phyloP scores from a whole-genome alignment of 1,284 basidiomycete species.

The Pseudomicrostroma phylloplanum region DNA sequence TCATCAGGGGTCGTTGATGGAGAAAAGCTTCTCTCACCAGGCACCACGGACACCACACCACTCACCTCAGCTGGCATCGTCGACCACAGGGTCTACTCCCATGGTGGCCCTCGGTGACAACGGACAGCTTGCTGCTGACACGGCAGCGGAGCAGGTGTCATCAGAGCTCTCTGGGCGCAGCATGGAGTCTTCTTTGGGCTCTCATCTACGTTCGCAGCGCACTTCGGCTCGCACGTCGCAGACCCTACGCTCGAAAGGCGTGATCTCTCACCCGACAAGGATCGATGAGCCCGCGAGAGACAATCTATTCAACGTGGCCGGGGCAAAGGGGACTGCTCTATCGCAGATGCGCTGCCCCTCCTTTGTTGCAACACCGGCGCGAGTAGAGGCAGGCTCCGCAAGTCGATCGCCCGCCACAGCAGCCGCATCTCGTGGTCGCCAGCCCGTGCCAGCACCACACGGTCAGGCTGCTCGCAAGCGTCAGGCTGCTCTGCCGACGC shows the following conservation, averaged over 20 bases:
- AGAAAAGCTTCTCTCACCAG: neutral
- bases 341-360: slow-evolving; percentile 3
- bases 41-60: no score
- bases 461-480: neutral
- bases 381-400: neutral
- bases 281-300: neutral
- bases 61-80: slow-evolving; percentile 3
- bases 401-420: neutral
- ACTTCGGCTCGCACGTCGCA: neutral
- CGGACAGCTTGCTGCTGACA: no score
- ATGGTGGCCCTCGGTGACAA: neutral
- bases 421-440: neutral
- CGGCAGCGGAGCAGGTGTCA: no score
- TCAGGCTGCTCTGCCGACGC: neutral
- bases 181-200: neutral
- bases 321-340: slow-evolving; percentile 10
- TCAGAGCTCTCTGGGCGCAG: no score
- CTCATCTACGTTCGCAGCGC: neutral
- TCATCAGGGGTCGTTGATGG: neutral
- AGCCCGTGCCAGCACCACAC: neutral
- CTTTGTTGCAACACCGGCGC: neutral
- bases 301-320: slow-evolving; percentile 1
- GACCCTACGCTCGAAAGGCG: neutral
- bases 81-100: slow-evolving; percentile 13
- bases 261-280: neutral